Percentiles rank a stretch among this genome's conserved stretches.
phyloP scores from a whole-genome alignment of 305 asterid species.

The Fraxinus sp. region DNA sequence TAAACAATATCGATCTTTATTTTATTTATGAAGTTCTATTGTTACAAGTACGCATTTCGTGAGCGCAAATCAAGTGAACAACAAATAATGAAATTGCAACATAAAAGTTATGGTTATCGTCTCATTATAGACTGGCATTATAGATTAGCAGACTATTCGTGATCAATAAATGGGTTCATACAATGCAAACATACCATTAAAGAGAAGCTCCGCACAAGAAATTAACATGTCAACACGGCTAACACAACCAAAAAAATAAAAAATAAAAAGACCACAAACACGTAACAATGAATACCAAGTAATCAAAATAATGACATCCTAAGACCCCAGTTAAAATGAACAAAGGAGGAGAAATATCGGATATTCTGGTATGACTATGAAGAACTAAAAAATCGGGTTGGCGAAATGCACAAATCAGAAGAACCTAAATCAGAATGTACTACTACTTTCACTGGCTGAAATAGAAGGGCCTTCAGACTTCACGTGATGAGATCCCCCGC shows the following conservation, averaged over 20 bases:
- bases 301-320: conserved; percentile 33
- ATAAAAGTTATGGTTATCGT: conserved; percentile 12
- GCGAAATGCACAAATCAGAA: conserved; percentile 21
- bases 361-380: conserved; percentile 64
- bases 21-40: not conserved
- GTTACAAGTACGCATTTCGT: not conserved
- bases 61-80: not conserved
- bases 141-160: conserved; percentile 21
- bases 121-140: not conserved
- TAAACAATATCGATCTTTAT: not conserved
- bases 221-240: conserved; percentile 27
- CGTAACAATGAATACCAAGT: conserved; percentile 27
- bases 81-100: conserved; percentile 11
- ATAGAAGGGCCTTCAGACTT: conserved; percentile 77
- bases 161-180: conserved; percentile 1
- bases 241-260: conserved; percentile 21
- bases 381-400: conserved; percentile 51
- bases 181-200: not conserved
- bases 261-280: conserved; percentile 21
- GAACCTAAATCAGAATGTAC: conserved; percentile 55
- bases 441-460: conserved; percentile 83
- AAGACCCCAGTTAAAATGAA: conserved; percentile 29
- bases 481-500: conserved; percentile 49
- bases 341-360: conserved; percentile 19
- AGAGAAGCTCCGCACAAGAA: conserved; percentile 29